Evolutionary conservation across 78 protist genomes (phyloP).

Genomic region (Dictyostelium brefeldianum): DNA sequence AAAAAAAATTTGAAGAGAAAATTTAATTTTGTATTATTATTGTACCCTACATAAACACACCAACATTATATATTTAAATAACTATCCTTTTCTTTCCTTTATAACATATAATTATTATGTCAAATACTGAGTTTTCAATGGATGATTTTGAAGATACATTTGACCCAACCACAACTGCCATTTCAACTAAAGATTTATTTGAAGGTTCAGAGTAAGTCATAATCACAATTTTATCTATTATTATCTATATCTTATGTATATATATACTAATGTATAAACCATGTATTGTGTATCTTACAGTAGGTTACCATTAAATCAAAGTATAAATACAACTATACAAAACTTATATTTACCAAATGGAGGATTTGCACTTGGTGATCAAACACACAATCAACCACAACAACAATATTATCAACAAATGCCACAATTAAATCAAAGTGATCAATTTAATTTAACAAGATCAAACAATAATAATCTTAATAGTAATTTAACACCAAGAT

Average conservation of each 20-base stretch:
- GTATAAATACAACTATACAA: slow-evolving; percentile 61
- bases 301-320: slow-evolving; percentile 35
- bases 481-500: not conserved
- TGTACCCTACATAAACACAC: not conserved
- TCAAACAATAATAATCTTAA: not conserved
- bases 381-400: slow-evolving; percentile 21
- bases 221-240: not conserved
- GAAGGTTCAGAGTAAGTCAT: slow-evolving; percentile 60
- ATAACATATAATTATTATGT: slow-evolving; percentile 1
- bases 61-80: not conserved
- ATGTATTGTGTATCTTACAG: too few relatives aligned
- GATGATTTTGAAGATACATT: slow-evolving; percentile 73
- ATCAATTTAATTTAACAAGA: not conserved
- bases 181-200: slow-evolving; percentile 60
- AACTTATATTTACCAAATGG: not conserved
- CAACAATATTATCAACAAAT: slow-evolving; percentile 19
- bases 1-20: not conserved
- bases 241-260: too few relatives aligned
- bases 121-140: slow-evolving; percentile 58
- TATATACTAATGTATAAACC: too few relatives aligned
- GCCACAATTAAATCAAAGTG: slow-evolving; percentile 3
- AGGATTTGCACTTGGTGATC: slow-evolving; percentile 39
- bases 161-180: slow-evolving; percentile 13
- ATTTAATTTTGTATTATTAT: not conserved
- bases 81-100: not conserved